These are phyloP conservation scores for Candida peoriensis DNA, from an alignment of 805 yeast species.

Conservation along the genomic window DNA sequence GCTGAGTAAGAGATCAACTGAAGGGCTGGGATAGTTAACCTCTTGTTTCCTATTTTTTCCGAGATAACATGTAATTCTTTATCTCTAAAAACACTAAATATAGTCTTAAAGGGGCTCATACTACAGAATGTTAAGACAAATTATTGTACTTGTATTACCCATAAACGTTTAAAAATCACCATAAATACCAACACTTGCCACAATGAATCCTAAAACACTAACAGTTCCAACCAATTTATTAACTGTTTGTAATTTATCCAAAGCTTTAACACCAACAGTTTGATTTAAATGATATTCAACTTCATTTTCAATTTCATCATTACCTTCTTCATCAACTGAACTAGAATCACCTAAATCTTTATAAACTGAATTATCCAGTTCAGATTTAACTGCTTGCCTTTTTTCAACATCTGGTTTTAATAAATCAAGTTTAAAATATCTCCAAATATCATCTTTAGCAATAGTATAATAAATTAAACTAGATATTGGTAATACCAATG, in stretches of 20 bases:
- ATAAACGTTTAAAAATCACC: constrained; percentile 39
- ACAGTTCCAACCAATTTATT: constrained; percentile 38
- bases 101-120: no score
- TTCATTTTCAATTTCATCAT: constrained; percentile 31
- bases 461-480: constrained; percentile 10
- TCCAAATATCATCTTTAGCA: constrained; percentile 6
- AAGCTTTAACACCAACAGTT: constrained; percentile 28
- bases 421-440: constrained; percentile 7
- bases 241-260: constrained; percentile 31
- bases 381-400: constrained; percentile 31
- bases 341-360: constrained; percentile 32
- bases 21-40: no score
- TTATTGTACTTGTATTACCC: no score
- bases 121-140: no score
- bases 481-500: constrained; percentile 22
- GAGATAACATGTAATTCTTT: no score
- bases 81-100: no score
- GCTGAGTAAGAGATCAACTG: no score
- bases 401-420: constrained; percentile 5
- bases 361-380: constrained; percentile 41
- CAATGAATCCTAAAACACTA: constrained; percentile 39
- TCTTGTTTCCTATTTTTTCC: no score
- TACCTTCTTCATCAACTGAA: constrained; percentile 17
- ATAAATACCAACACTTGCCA: constrained; percentile 49
- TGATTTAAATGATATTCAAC: constrained; percentile 38